Percentiles rank a stretch among this genome's conserved stretches.
Evolutionary conservation across 1,139 yeast species (phyloP).

Genomic region (Yamadazyma atlantica): DNA sequence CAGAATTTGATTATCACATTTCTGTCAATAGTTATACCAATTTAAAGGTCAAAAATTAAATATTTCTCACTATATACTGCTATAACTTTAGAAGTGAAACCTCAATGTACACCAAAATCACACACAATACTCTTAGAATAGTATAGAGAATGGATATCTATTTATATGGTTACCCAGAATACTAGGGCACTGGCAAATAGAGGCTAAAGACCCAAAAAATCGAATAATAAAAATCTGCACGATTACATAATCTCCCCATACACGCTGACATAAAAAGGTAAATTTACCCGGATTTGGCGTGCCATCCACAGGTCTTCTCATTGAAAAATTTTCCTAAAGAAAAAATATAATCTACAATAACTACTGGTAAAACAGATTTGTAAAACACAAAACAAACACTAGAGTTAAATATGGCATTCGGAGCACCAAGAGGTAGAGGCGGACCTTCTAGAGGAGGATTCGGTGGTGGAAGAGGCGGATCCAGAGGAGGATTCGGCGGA

Average conservation of each 20-base stretch:
- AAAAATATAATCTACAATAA: conserved; percentile 5
- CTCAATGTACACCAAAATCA: no score
- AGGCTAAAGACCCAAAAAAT: background rate
- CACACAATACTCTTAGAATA: no score
- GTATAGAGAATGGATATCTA: no score
- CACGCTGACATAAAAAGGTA: background rate
- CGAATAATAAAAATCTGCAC: conserved; percentile 4
- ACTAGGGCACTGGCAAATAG: no score
- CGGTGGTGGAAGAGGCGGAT: conserved; percentile 55
- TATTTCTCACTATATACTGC: background rate
- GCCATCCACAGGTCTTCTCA: conserved; percentile 7
- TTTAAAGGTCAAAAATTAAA: background rate
- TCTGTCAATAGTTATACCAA: background rate
- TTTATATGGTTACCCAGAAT: no score
- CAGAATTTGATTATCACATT: background rate
- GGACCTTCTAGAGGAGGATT: conserved; percentile 36
- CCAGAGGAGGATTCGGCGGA: conserved; percentile 41
- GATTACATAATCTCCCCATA: conserved; percentile 15
- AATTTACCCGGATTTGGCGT: conserved; percentile 23
- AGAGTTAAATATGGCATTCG: conserved; percentile 25
- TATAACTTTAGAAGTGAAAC: no score
- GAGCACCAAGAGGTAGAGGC: conserved; percentile 51
- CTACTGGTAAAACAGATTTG: conserved; percentile 1
- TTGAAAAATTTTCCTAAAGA: conserved; percentile 6
- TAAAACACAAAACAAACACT: conserved; percentile 2